Evolutionary conservation across 768 basidiomycete species (phyloP).

Genomic region (Pleurotus platypus): DNA sequence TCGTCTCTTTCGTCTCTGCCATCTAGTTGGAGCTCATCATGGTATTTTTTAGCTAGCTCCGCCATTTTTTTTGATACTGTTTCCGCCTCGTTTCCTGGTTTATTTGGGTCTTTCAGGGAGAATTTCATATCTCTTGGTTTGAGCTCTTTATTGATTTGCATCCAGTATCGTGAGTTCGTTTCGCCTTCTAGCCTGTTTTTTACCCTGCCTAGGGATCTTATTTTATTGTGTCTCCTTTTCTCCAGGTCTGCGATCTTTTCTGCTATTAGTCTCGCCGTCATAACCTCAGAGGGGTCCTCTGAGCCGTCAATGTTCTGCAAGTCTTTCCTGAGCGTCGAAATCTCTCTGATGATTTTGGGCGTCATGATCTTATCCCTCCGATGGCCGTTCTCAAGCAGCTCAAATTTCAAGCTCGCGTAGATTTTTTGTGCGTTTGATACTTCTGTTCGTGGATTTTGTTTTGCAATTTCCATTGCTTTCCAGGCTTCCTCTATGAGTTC

Average conservation of each 20-base stretch:
- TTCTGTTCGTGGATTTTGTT: not conserved
- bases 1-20: not conserved
- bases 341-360: conserved; percentile 4
- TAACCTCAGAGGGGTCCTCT: not conserved
- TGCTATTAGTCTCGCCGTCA: not conserved
- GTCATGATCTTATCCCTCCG: conserved; percentile 5
- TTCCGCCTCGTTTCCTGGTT: not conserved
- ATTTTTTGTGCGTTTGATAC: not conserved
- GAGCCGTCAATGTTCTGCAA: not conserved
- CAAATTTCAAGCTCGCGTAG: not conserved
- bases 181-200: conserved; percentile 6
- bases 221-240: conserved; percentile 4
- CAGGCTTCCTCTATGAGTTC: no score
- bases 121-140: conserved; percentile 3
- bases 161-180: not conserved
- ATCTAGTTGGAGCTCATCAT: not conserved
- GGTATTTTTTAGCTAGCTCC: not conserved
- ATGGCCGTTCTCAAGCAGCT: not conserved
- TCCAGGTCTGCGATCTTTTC: conserved; percentile 6
- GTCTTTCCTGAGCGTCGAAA: not conserved
- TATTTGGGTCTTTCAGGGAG: not conserved
- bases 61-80: not conserved
- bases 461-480: no score
- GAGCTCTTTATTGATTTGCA: not conserved
- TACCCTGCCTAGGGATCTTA: not conserved